Percentiles rank a stretch among this genome's conserved stretches.
phyloP scores from a whole-genome alignment of 176 grass and related monocot species.

The Juncus inflexus region DNA sequence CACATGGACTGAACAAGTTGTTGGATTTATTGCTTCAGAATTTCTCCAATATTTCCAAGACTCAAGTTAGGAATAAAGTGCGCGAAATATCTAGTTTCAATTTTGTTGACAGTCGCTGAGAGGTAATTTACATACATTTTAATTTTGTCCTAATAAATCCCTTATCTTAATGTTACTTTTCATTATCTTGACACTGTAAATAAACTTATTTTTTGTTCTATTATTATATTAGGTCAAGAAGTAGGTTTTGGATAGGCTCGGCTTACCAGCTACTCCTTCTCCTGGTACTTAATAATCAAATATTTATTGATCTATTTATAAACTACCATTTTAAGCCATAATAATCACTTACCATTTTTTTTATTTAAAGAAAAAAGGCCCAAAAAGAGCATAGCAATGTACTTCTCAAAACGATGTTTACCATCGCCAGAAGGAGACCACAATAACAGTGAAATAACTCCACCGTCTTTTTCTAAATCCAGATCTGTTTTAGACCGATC shows the following conservation, averaged over 20 bases:
- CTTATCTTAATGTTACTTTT: not conserved
- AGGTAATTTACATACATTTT: conserved; percentile 42
- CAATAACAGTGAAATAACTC: conserved; percentile 17
- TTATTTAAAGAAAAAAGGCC: conserved; percentile 34
- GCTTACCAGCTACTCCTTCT: conserved; percentile 44
- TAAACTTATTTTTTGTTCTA: too few species aligned
- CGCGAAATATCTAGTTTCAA: conserved; percentile 69
- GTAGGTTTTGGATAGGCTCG: conserved; percentile 68
- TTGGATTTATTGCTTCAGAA: conserved; percentile 64
- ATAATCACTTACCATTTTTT: conserved; percentile 7
- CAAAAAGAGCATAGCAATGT: conserved; percentile 48
- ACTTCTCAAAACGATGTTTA: conserved; percentile 91
- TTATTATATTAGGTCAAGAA: conserved; percentile 64
- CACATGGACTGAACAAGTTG: conserved; percentile 69
- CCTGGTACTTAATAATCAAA: conserved; percentile 20
- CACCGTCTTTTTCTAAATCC: conserved; percentile 16
- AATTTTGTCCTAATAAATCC: not conserved
- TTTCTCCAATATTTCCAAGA: conserved; percentile 54
- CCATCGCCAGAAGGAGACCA: conserved; percentile 45
- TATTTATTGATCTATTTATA: not conserved
- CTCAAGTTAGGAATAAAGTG: conserved; percentile 69
- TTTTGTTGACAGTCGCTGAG: conserved; percentile 63
- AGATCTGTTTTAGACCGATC: not conserved
- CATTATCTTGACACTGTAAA: not conserved
- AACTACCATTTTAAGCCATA: too few species aligned